These are phyloP conservation scores for Butyriboletus loyo DNA, from an alignment of 768 basidiomycete species.

Conservation along the genomic window DNA sequence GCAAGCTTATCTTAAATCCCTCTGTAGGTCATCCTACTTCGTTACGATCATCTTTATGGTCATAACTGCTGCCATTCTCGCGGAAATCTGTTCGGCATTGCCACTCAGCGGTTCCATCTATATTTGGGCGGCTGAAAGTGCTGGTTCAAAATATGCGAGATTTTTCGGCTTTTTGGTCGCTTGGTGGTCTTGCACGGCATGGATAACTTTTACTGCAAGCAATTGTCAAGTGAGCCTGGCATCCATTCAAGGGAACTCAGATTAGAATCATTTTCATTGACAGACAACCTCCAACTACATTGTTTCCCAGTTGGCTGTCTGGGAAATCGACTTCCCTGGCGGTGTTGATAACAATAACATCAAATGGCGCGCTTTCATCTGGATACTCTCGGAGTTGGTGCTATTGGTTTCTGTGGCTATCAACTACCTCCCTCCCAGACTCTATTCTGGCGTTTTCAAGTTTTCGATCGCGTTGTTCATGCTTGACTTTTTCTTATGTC, in stretches of 20 bases:
- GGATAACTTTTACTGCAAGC: slow-evolving; percentile 90
- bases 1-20: slow-evolving; percentile 10
- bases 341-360: slow-evolving; percentile 66
- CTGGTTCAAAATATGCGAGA: slow-evolving; percentile 80
- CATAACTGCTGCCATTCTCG: slow-evolving; percentile 82
- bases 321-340: slow-evolving; percentile 80
- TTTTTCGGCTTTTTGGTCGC: slow-evolving; percentile 89
- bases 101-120: slow-evolving; percentile 90
- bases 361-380: slow-evolving; percentile 84
- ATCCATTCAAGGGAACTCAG: background rate
- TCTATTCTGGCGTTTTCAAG: slow-evolving; percentile 76
- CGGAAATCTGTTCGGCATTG: slow-evolving; percentile 88
- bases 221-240: slow-evolving; percentile 69
- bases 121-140: slow-evolving; percentile 92
- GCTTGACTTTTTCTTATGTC: slow-evolving; percentile 82
- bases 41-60: slow-evolving; percentile 84
- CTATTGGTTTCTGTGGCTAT: slow-evolving; percentile 70
- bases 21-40: slow-evolving; percentile 76
- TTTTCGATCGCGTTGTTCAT: slow-evolving; percentile 72
- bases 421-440: slow-evolving; percentile 79
- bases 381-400: slow-evolving; percentile 75
- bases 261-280: background rate
- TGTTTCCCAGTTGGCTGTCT: slow-evolving; percentile 78
- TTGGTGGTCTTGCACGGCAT: slow-evolving; percentile 94
- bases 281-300: slow-evolving; percentile 89